Conservation (phyloP, 2,329 filamentous ascomycete species). For the Daldinia sp. region DNA sequence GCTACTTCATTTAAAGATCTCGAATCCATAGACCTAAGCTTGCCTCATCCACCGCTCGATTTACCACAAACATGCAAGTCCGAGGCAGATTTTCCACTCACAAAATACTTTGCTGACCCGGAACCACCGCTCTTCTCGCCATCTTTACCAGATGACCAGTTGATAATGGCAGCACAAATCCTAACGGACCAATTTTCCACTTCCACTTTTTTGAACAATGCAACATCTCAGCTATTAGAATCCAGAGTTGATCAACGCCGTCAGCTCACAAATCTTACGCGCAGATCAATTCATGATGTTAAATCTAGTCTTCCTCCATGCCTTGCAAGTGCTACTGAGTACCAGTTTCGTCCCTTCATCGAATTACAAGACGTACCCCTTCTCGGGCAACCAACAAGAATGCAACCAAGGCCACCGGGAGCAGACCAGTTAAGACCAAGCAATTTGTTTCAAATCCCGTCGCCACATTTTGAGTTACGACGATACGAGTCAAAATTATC, state of each 20-base stretch:
- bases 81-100: slow-evolving; percentile 60
- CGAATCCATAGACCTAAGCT: slow-evolving; percentile 56
- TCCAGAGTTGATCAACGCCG: slow-evolving; percentile 50
- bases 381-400: slow-evolving; percentile 59
- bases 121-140: slow-evolving; percentile 60
- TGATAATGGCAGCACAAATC: slow-evolving; percentile 73
- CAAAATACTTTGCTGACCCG: slow-evolving; percentile 66
- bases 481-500: slow-evolving; percentile 75
- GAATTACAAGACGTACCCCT: slow-evolving; percentile 67
- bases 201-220: slow-evolving; percentile 52
- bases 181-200: slow-evolving; percentile 74
- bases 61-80: slow-evolving; percentile 58
- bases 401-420: slow-evolving; percentile 59
- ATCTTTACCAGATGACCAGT: slow-evolving; percentile 63
- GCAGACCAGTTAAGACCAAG: slow-evolving; percentile 59
- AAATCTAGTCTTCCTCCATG: slow-evolving; percentile 55
- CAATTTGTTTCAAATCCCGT: slow-evolving; percentile 68
- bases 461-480: slow-evolving; percentile 76
- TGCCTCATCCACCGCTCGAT: slow-evolving; percentile 59
- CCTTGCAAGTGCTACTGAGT: slow-evolving; percentile 53
- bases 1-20: slow-evolving; percentile 60
- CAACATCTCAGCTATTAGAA: slow-evolving; percentile 39
- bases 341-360: slow-evolving; percentile 58
- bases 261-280: slow-evolving; percentile 53
- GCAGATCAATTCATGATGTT: slow-evolving; percentile 59